These are phyloP conservation scores for Nematocida homosporus DNA, from an alignment of 371 early-diverging fungal species.

Conservation along the genomic window DNA sequence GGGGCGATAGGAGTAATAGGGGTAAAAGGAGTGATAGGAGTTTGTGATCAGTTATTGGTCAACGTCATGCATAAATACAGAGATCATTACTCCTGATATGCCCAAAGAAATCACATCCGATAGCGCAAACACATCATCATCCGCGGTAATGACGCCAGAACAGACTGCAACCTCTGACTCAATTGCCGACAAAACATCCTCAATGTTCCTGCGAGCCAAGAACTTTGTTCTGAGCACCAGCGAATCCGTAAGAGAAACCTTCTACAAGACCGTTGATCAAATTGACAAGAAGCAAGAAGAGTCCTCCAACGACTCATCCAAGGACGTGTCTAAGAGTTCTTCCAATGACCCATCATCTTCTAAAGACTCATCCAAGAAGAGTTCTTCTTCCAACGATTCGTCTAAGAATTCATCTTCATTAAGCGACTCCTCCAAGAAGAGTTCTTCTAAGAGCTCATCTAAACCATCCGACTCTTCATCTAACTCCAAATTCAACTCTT, in stretches of 20 bases:
- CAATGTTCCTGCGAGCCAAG: not conserved
- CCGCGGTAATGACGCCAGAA: not conserved
- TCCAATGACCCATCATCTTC: not conserved
- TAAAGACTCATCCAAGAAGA: not conserved
- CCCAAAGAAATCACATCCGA: not conserved
- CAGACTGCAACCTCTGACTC: not conserved
- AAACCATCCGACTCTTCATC: not conserved
- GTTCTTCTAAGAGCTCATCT: not conserved
- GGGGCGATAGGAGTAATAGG: too few species aligned
- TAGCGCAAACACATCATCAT: slow-evolving; percentile 1
- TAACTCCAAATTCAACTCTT: too few species aligned
- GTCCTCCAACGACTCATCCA: not conserved
- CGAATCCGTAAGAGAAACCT: not conserved
- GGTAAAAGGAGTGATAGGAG: too few species aligned
- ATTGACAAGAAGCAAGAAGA: not conserved
- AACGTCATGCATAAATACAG: not conserved
- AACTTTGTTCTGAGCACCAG: not conserved
- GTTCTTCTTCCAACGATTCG: not conserved
- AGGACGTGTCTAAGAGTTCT: not conserved
- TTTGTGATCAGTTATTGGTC: too few species aligned
- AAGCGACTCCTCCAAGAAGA: not conserved
- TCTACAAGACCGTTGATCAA: slow-evolving; percentile 9
- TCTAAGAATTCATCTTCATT: not conserved
- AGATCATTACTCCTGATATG: not conserved
- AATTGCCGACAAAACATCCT: not conserved